Base-by-base conservation (phyloP, 352 stramenopile species). In the Pythium phragmitis region DNA sequence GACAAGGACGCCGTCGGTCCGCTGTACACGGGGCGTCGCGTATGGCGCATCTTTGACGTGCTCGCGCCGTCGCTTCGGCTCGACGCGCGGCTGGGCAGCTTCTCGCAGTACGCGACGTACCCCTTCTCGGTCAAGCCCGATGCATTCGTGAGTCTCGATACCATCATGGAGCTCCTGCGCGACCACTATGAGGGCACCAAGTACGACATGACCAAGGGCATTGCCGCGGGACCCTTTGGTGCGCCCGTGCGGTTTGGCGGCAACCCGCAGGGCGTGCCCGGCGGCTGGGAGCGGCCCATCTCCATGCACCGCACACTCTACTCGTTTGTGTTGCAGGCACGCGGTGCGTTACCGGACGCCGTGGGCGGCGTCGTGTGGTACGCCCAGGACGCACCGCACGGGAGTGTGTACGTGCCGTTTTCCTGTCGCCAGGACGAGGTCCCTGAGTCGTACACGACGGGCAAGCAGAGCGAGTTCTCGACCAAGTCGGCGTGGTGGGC, bases 111-210 rank as follows among this genome's bases (percentile, higher is more conserved):
- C 37, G 37, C 37, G 2, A 42, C 37, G 6, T 42, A 42, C 37
- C 37, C 37, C 14, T 42, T 42, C 37, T 42, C 37, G 37, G 14
- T 42, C 37, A 42, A 42, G 37, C 37, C 37, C 14, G 3, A 42
- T 16, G 37, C 37, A 2, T 16, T 42, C 2, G 37, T 93, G 14
- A 68, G 66, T 98, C 63, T 97, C 85, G 0, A 72, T 97, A 9
- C 76, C 49, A 72, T 98, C 5, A 96, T 96, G 76, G 69, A 87
- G 30, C 74, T 97, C 8, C 72, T 97, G 23, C 81, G 91, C 0
- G 87, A 98, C 61, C 88, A 97, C 67, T 98, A 98, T 65, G 75
- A 97, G 81, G 88, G 87, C 33, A 98, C 91, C 4, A 55, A 70
- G 45, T 98, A 93, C 65, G 84, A 96, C 54, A 83, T 96, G 76